Evolutionary conservation across 768 basidiomycete genomes (phyloP), one percentile per base, ranked within the genome.

Genomic region (Cystofilobasidium capitatum): DNA sequence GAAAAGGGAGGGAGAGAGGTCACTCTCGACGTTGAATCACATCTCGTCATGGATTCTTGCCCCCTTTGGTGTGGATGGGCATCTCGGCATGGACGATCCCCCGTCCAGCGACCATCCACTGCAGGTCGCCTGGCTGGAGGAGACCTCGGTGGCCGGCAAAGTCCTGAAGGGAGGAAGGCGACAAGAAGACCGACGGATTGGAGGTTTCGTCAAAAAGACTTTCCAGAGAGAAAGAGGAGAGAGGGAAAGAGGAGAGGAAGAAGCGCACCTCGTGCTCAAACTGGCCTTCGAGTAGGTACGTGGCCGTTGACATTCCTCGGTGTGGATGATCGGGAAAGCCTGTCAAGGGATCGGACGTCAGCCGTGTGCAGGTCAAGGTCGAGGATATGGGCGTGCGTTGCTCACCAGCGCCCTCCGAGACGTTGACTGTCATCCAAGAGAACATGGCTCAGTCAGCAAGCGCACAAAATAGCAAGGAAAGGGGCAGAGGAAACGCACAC

Each of bases 261-360:
- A n/a, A n/a, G n/a, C n/a, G n/a, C n/a, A n/a, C n/a, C n/a, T 55
- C 51, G 51, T 55, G 51, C 29, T 55, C 5, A n/a, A 22, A 62
- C 63, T n/a, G 14, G 1, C 89, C 91, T 79, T 89, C 81, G 0
- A 91, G 80, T 85, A 96, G 87, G 76, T 94, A 94, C 0, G 91
- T 92, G 4, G 79, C 74, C 13, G 79, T 79, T 0, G 75, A 42
- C 69, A 67, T 59, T 22, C 91, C 92, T n/a, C 36, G 12, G 58
- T 37, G 58, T 2, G 58, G 35, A 36, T 59, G 58, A 22, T 62
- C 61, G 58, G 35, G 54, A 39, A 65, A 61, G 12, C 45, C n/a
- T n/a, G n/a, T n/a, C n/a, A n/a, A n/a, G 55, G 5, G 2, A n/a
- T 12, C 1, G 31, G 29, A 42, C 9, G 26, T 13, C n/a, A 17